Conservation (phyloP, 768 basidiomycete species). For the Phylloporus arenicola region DNA sequence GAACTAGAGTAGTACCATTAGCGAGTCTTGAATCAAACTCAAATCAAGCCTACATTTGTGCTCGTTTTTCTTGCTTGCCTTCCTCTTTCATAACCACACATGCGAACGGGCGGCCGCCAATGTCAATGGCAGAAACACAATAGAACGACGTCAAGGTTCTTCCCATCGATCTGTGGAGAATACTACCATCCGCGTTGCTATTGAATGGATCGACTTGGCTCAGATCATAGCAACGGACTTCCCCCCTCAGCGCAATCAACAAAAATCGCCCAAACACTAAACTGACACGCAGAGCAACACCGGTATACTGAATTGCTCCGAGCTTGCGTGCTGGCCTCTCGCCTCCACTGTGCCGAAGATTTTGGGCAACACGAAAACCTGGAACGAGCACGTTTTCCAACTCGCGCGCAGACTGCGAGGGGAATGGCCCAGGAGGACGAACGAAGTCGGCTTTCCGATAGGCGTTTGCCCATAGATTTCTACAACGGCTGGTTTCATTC, state of each 20-base stretch:
- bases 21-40: no score
- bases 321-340: neutral
- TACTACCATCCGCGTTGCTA: neutral
- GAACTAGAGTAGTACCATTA: neutral
- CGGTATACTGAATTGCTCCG: neutral
- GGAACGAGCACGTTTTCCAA: neutral
- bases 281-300: neutral
- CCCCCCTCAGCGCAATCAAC: neutral
- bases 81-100: conserved; percentile 10
- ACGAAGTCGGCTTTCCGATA: neutral
- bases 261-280: neutral
- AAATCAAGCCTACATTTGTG: conserved; percentile 4
- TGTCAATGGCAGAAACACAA: conserved; percentile 11
- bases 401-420: neutral
- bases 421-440: neutral
- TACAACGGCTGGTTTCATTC: neutral
- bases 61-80: neutral
- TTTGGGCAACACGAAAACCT: neutral
- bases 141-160: neutral
- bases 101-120: conserved; percentile 13
- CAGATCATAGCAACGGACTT: neutral
- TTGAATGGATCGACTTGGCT: neutral
- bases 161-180: neutral
- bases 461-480: neutral
- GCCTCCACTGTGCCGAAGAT: neutral